A percentile compares a stretch with the other conserved stretches of the same genome.
Conservation (phyloP, 2,329 filamentous ascomycete species). For the Clonostachys sp. region DNA sequence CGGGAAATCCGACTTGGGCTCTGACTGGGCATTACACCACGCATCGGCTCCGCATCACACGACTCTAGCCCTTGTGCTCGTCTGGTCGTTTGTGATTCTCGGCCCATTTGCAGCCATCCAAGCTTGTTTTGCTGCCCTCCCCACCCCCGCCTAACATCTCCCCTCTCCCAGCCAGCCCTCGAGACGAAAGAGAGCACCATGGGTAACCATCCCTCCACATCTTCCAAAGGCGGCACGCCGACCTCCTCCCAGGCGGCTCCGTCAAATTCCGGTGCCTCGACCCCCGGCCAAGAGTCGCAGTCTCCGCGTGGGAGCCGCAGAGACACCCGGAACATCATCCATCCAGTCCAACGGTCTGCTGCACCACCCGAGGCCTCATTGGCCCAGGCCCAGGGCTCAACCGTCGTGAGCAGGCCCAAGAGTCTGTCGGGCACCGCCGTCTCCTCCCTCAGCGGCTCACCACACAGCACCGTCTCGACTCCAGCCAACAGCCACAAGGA, state of each 20-base stretch:
- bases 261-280: not conserved
- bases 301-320: conserved; percentile 10
- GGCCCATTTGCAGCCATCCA: no score
- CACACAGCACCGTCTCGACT: conserved; percentile 28
- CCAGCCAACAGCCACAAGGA: conserved; percentile 10
- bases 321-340: conserved; percentile 48
- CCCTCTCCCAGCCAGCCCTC: no score
- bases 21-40: no score
- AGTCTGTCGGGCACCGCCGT: conserved; percentile 43
- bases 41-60: no score
- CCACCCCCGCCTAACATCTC: no score
- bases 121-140: no score
- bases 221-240: conserved; percentile 23
- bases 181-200: conserved; percentile 8
- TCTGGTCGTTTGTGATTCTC: no score
- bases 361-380: conserved; percentile 59
- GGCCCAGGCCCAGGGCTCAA: conserved; percentile 55
- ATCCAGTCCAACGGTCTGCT: conserved; percentile 48
- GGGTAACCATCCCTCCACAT: conserved; percentile 27
- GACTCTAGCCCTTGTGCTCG: no score
- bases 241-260: conserved; percentile 5
- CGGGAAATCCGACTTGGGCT: no score
- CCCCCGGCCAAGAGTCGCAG: conserved; percentile 1
- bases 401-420: conserved; percentile 38
- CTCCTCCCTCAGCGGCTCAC: conserved; percentile 42